Evolutionary conservation across 805 yeast species (phyloP), one percentile per base, ranked within the genome.

Genomic region (Barnettozyma sucrosica): DNA sequence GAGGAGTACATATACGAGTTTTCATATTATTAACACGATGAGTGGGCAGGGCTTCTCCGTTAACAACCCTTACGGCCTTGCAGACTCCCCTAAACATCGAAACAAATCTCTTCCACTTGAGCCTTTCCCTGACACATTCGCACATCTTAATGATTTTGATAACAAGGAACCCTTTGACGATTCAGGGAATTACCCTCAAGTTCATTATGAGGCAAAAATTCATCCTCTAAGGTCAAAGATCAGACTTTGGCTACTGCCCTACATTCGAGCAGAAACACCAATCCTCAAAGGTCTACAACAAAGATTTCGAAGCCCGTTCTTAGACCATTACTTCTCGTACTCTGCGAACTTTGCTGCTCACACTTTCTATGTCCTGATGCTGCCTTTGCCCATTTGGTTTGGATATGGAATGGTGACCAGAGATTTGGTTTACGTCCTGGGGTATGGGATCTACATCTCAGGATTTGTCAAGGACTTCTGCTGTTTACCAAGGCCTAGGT

Each of bases 301-400:
- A 4, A 41, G 49, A 5, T 57, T 70, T 11, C 70, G 95, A 48
- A 62, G 66, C 34, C 72, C 79, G 2, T 43, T 64, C 16, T 65
- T 82, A 44, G 97, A 90, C 66, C 58, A 71, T 23, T 93, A 85
- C 58, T 92, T 92, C 66, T 85, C 95, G 8, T 80, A 87, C 72
- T 78, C 95, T 3, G 96, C 98, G 16, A 82, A 85, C 56, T 70
- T 93, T 52, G 99, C 97, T 0, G 79, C 95, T 5, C 99, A 92
- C 66, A 88, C 97, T 0, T 93, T 93, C 63, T 92, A 92, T 63
- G 95, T 93, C 43, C 63, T 92, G 43, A 81, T 88, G 80, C 73
- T 92, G 33, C 99, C 99, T 0, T 62, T 85, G 9, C 87, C 93
- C 11, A 72, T 80, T 30, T 92, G 96, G 96, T 77, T 82, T 50